phyloP scores from a whole-genome alignment of 2,329 filamentous ascomycete species.

The Annulohypoxylon truncatum region DNA sequence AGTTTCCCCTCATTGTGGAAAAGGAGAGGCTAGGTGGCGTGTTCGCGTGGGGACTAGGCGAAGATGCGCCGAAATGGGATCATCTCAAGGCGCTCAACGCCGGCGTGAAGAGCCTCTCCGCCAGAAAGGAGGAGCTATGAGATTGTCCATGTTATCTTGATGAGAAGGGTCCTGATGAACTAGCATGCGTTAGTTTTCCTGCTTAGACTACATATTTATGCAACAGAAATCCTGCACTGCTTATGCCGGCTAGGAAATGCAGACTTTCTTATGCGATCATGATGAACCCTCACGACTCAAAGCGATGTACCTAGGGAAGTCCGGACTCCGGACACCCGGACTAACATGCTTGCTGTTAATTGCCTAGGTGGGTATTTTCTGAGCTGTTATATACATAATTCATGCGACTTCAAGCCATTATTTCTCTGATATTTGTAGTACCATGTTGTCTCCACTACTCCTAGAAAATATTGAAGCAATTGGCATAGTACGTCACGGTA shows the following conservation, averaged over 20 bases:
- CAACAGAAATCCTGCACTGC: neutral
- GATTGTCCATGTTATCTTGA: neutral
- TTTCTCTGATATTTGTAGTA: neutral
- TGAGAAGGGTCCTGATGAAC: neutral
- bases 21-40: conserved; percentile 48
- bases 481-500: conserved; percentile 77
- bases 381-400: neutral
- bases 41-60: conserved; percentile 52
- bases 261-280: neutral
- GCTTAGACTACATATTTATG: neutral
- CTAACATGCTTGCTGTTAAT: no score
- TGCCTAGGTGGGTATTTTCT: no score
- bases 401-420: neutral
- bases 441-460: conserved; percentile 48
- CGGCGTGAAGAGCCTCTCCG: conserved; percentile 34
- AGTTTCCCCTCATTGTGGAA: conserved; percentile 47
- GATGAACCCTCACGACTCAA: neutral
- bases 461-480: conserved; percentile 65
- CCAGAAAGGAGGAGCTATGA: conserved; percentile 46
- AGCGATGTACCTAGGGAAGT: no score
- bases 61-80: conserved; percentile 48
- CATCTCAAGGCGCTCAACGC: conserved; percentile 46
- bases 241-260: neutral
- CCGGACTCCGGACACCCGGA: no score
- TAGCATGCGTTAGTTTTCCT: neutral